Base-by-base conservation (phyloP, 1,139 yeast genomes). In the Trichomonascaceae sp. region DNA sequence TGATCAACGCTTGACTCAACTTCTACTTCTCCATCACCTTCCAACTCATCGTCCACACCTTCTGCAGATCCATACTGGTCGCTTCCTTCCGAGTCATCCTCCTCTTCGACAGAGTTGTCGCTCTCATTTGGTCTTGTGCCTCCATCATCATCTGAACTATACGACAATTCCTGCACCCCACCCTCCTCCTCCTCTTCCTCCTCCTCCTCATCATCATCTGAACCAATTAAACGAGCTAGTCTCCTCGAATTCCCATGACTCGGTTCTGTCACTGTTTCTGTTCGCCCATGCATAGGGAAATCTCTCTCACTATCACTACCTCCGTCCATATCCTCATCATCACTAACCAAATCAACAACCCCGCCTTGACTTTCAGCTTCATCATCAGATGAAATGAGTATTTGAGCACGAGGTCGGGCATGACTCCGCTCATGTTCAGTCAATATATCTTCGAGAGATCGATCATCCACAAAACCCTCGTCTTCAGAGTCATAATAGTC, bases 201-300 rank as follows among this genome's bases (percentile, higher is more conserved):
- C 19, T 43, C 46, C 12, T 49, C 46, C 12, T 49, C 51, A 17
- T 27, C 51, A 24, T 27, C 19, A 9, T 32, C 41, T 3, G 41
- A 15, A 12, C 4, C 18, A 22, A 20, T 22, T 13, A 36, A 17
- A 13, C 41, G 41, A n/a, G 8, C 41, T 13, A 13, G 32, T 17
- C 47, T 15, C 36, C 47, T 13, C 18, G 18, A 7, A 17, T 4
- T 20, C 36, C 15, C 17, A 45, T 36, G 7, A 2, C 17, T 8
- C 7, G 95, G 95, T 63, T 30, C 49, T n/a, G 41, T 36, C 41
- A 36, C 41, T 13, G 17, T 8, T 27, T 19, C 22, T 27, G 20
- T 27, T 10, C 22, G 48, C 2, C 36, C 48, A 13, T 18, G 39
- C 22, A 13, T 27, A n/a, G 41, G 41, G 20, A 30, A 30, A 12